Percentiles rank a stretch among this genome's conserved stretches.
phyloP scores from a whole-genome alignment of 148 eudicot species.

The Rhododendron ovatum region DNA sequence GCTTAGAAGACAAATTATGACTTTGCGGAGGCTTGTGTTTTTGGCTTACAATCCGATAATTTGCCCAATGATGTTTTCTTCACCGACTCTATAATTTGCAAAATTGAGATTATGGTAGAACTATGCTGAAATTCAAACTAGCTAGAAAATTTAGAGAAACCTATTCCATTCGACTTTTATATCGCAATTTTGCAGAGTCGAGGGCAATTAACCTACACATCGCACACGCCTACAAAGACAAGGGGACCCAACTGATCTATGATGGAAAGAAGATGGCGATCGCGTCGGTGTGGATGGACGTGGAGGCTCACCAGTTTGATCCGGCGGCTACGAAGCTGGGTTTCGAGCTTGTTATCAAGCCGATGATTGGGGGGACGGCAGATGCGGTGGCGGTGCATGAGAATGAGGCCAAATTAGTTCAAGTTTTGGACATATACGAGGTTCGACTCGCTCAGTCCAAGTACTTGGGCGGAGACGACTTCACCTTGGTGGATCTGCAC shows the following conservation, averaged over 20 bases:
- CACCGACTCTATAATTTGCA: too few species aligned
- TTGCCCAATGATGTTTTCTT: too few species aligned
- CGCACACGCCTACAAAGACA: not conserved
- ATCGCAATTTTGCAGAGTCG: not conserved
- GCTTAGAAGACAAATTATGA: too few species aligned
- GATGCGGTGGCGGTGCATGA: not conserved
- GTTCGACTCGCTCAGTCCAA: not conserved
- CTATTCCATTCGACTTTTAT: too few species aligned
- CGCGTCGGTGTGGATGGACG: not conserved
- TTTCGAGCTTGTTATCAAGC: not conserved
- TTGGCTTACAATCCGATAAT: too few species aligned
- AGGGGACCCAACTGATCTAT: not conserved
- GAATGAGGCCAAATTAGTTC: not conserved
- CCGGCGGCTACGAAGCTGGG: not conserved
- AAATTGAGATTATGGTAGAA: too few species aligned
- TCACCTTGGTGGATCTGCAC: conserved; percentile 24
- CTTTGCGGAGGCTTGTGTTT: too few species aligned
- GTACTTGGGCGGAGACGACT: not conserved
- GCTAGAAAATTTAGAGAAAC: too few species aligned
- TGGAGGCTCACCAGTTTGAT: not conserved
- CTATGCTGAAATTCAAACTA: too few species aligned
- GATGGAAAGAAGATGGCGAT: not conserved
- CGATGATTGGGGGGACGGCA: not conserved
- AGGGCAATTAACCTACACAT: not conserved
- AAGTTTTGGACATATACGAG: not conserved